These are phyloP conservation scores for Macrophomina pseudophaseolina DNA, from an alignment of 2,329 filamentous ascomycete genomes.

Conservation along the genomic window DNA sequence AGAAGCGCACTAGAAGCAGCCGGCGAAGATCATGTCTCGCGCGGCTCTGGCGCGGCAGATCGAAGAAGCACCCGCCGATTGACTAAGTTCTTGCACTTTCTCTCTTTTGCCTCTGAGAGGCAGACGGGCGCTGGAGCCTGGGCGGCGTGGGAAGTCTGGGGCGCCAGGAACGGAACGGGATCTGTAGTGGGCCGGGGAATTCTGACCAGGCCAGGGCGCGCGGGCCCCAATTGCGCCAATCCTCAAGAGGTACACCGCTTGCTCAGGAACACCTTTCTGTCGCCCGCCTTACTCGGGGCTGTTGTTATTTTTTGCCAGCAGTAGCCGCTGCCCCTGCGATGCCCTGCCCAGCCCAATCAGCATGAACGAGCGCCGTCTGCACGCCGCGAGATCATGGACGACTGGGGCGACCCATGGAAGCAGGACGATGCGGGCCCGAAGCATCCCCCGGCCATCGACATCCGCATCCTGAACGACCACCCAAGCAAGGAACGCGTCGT, in stretches of 20 bases:
- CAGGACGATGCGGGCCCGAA: slow-evolving; percentile 39
- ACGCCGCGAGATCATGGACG: slow-evolving; percentile 43
- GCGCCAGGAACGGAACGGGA: neutral
- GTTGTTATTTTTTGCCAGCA: neutral
- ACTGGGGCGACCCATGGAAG: slow-evolving; percentile 48
- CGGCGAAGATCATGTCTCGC: neutral
- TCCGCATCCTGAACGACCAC: slow-evolving; percentile 7
- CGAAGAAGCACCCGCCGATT: neutral
- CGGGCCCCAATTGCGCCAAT: slow-evolving; percentile 6
- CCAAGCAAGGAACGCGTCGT: slow-evolving; percentile 31
- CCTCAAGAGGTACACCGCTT: slow-evolving; percentile 20
- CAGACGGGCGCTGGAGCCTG: neutral
- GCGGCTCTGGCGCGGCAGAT: neutral
- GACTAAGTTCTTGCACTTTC: neutral
- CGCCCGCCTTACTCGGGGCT: neutral
- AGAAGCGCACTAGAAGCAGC: slow-evolving; percentile 16
- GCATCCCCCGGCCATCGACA: slow-evolving; percentile 29
- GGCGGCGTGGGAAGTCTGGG: neutral
- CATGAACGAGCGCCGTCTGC: slow-evolving; percentile 20
- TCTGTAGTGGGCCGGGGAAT: neutral
- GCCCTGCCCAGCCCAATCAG: slow-evolving; percentile 14
- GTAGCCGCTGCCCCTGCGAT: neutral
- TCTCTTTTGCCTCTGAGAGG: too few species aligned
- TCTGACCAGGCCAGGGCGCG: neutral
- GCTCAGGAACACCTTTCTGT: slow-evolving; percentile 21